phyloP scores from a whole-genome alignment of 1,139 yeast genomes.

The Zygoascus hellenicus region DNA sequence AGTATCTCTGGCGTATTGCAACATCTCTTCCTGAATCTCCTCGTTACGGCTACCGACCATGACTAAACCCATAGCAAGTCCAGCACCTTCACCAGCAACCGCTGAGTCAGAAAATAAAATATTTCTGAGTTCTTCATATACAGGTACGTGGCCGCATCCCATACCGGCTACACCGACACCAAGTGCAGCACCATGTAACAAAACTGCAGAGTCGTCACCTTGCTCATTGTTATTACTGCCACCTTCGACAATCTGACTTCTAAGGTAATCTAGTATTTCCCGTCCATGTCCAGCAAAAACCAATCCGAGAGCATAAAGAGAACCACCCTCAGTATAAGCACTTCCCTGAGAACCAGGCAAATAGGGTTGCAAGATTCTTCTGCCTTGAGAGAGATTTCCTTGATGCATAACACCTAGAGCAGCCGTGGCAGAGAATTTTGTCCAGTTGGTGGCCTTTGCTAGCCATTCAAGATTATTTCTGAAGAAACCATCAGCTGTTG shows the following conservation, averaged over 20 bases:
- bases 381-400: constrained; percentile 90
- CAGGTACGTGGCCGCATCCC: constrained; percentile 73
- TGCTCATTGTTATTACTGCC: constrained; percentile 44
- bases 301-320: constrained; percentile 87
- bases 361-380: constrained; percentile 81
- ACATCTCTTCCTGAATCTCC: constrained; percentile 71
- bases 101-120: constrained; percentile 90
- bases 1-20: constrained; percentile 89
- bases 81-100: constrained; percentile 94
- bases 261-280: constrained; percentile 76
- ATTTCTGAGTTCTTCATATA: constrained; percentile 78
- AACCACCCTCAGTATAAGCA: constrained; percentile 87
- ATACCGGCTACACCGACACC: constrained; percentile 97
- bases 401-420: constrained; percentile 96
- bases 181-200: constrained; percentile 91
- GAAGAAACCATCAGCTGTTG: constrained; percentile 91
- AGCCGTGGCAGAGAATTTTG: constrained; percentile 95
- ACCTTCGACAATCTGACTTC: constrained; percentile 61
- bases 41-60: constrained; percentile 86
- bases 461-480: constrained; percentile 91
- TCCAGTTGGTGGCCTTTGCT: constrained; percentile 97
- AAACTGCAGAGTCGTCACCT: constrained; percentile 72
- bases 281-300: constrained; percentile 96
- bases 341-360: constrained; percentile 72
- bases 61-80: constrained; percentile 91